phyloP scores from a whole-genome alignment of 2,329 filamentous ascomycete genomes.

The Whalleya microplaca region DNA sequence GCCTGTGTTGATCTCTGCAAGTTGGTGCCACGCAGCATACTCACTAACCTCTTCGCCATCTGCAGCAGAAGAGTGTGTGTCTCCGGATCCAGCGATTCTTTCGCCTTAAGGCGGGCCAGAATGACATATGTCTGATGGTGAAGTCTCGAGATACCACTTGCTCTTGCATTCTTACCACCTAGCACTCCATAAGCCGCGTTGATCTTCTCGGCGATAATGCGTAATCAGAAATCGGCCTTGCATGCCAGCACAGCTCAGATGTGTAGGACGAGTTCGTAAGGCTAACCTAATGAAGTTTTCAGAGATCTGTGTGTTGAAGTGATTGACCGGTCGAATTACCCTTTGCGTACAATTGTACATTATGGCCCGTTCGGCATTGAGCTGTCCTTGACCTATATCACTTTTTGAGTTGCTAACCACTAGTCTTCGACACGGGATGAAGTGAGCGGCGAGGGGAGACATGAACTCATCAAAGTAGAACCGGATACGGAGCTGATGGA shows the following conservation, averaged over 20 bases:
- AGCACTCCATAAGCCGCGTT: not conserved
- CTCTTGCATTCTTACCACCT: not conserved
- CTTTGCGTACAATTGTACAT: not conserved
- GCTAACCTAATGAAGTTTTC: not conserved
- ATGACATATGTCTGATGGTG: constrained; percentile 19
- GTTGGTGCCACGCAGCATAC: constrained; percentile 13
- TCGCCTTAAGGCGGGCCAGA: constrained; percentile 4
- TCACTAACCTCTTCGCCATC: constrained; percentile 2
- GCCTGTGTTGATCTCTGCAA: constrained; percentile 18
- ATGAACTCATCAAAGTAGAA: not conserved
- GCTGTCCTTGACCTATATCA: not conserved
- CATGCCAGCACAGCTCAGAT: not conserved
- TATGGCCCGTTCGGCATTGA: not conserved
- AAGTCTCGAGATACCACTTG: constrained; percentile 6
- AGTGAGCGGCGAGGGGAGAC: not conserved
- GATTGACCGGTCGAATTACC: not conserved
- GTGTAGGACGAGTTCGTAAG: not conserved
- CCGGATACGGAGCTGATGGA: not conserved
- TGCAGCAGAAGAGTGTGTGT: constrained; percentile 7
- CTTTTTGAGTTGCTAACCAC: not conserved
- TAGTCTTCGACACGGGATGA: not conserved
- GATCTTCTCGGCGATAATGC: constrained; percentile 14
- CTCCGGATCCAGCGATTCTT: constrained; percentile 4
- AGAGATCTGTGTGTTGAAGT: not conserved
- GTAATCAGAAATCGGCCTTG: constrained; percentile 19